Base-by-base conservation (phyloP, 805 yeast genomes). In the Starmerella sp. region DNA sequence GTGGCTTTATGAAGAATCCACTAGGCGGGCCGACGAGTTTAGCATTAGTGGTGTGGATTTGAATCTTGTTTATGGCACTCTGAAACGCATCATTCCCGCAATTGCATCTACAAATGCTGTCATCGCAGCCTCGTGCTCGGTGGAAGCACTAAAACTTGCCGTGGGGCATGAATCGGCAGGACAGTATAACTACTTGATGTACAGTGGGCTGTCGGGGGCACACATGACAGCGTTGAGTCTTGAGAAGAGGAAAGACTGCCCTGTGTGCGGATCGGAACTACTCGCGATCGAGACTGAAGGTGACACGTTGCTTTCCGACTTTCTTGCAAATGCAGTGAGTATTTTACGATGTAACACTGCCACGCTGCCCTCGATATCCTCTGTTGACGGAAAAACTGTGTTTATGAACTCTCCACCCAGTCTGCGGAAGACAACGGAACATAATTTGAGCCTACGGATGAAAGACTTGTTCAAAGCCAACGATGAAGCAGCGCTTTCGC, bases 51-150 rank as follows among this genome's bases (percentile, higher is more conserved):
- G 91, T 0, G 86, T 91, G 10, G 84, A 91, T 0, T 76, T 78
- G 56, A 71, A 76, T 49, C 76, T 86, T 41, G 82, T 93, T 0
- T 75, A 86, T 52, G 97, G 97, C 0, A 95, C 91, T 36, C 86
- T 88, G 52, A 91, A 91, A 67, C 84, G 84, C 63, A 90, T 91
- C 57, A 84, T 91, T 9, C 98, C 98, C 0, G 90, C 96, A 1
- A 86, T 90, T 53, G 96, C 96, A 1, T 83, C 95, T 1, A 90
- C 97, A 0, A 91, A 93, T 67, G 95, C 97, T 2, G 77, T 91
- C 28, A 79, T 91, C 35, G 96, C 97, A 0, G 95, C 93, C 0
- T 76, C 88, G 6, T 86, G 95, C 66, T 84, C 93, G 65, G 85
- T 84, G 59, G 96, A 89, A 67, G 86, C 84, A 1, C 79, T 87